Conservation (phyloP, 2,329 filamentous ascomycete species). For the Fonsecaea multimorphosa region DNA sequence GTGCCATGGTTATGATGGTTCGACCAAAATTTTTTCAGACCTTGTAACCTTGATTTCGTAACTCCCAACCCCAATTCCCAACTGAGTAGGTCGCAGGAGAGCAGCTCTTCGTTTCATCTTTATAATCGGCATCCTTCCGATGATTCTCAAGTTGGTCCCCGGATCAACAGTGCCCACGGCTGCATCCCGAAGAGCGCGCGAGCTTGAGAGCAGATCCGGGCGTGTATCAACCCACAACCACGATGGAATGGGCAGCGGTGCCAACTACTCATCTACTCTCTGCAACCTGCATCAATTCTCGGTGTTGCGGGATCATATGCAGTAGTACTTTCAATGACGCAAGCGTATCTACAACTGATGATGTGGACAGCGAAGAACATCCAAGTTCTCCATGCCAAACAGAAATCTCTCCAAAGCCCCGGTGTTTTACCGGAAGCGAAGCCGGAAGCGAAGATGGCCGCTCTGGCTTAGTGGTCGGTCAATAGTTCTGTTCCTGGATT, state of each 20-base stretch:
- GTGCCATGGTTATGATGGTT: not conserved
- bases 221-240: no score
- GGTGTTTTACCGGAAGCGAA: slow-evolving; percentile 1
- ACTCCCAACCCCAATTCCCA: not conserved
- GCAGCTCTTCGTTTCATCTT: not conserved
- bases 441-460: not conserved
- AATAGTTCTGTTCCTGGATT: slow-evolving; percentile 1
- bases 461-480: not conserved
- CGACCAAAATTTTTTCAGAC: not conserved
- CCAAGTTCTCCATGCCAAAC: no score
- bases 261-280: not conserved
- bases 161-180: not conserved
- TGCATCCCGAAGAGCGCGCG: no score
- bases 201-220: no score
- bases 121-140: not conserved
- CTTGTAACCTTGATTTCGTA: not conserved
- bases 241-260: not conserved
- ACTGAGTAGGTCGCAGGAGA: not conserved
- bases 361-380: not conserved
- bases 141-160: not conserved
- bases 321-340: not conserved
- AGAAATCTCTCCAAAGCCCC: not conserved
- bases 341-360: not conserved
- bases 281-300: not conserved
- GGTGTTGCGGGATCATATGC: no score